Evolutionary conservation across 2,329 filamentous ascomycete species (phyloP).

Genomic region (Ascochyta lentis): DNA sequence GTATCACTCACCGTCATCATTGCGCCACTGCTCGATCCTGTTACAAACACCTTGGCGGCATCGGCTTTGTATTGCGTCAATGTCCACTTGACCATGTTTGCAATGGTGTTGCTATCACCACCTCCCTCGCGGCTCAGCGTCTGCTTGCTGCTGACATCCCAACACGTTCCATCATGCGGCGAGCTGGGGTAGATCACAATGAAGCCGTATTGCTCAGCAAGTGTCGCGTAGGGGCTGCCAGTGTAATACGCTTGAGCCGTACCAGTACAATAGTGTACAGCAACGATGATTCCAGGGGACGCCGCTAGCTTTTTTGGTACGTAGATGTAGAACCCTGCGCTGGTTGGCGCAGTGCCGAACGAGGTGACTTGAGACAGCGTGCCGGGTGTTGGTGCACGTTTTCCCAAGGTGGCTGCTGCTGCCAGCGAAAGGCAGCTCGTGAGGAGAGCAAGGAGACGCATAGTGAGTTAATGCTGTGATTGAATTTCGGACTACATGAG

Average conservation of each 20-base stretch:
- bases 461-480: constrained; percentile 8
- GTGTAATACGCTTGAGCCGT: constrained; percentile 58
- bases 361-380: constrained; percentile 49
- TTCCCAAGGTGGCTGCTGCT: constrained; percentile 29
- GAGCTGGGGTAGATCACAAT: constrained; percentile 66
- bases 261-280: constrained; percentile 64
- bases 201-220: constrained; percentile 64
- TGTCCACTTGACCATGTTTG: constrained; percentile 66
- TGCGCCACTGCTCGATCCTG: constrained; percentile 61
- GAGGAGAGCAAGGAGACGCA: constrained; percentile 34
- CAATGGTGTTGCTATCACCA: constrained; percentile 63
- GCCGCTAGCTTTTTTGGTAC: constrained; percentile 54
- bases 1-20: constrained; percentile 59
- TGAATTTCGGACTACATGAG: too few relatives aligned
- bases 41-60: constrained; percentile 60
- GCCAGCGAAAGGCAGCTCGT: constrained; percentile 30
- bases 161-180: constrained; percentile 61
- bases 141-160: constrained; percentile 64
- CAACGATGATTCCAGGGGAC: constrained; percentile 61
- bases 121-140: constrained; percentile 64
- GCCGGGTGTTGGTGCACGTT: constrained; percentile 38
- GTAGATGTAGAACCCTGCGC: constrained; percentile 62
- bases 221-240: constrained; percentile 60
- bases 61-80: constrained; percentile 61
- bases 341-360: constrained; percentile 56